Base-by-base conservation (phyloP, 2,329 filamentous ascomycete species). In the Neopestalotiopsis rosae region DNA sequence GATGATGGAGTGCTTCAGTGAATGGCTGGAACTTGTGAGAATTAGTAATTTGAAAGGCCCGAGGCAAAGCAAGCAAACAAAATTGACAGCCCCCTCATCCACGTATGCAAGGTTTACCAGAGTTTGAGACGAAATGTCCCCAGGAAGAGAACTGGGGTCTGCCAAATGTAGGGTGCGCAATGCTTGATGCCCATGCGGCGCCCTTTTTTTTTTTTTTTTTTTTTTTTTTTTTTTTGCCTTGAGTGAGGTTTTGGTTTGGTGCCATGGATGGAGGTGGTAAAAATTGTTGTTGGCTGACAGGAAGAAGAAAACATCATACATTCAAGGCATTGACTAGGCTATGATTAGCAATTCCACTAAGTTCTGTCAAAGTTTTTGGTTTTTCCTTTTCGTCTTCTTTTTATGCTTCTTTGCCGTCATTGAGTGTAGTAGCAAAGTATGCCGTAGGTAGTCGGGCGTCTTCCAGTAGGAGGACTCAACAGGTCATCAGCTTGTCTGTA, bases 341-440 rank as follows among this genome's bases (percentile, higher is more conserved):
- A 20, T 52, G 20, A n/a, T 24, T 52, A 52, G 45, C 45, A 52
- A 10, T 52, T 24, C 45, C 45, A 17, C 45, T 52, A 20, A 52
- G 20, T 52, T 20, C 45, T 52, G 20, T 52, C 45, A 52, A 52
- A 52, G 45, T 52, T 52, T 52, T 49, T 52, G 24, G 17, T 20
- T 52, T 52, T 52, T 17, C 45, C n/a, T 52, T 52, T 52, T 14
- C 14, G n/a, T 17, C 7, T n/a, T 17, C 17, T 52, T 10, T 17
- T 52, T 52, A 52, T 52, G 45, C 45, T 52, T 52, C 45, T 52
- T 52, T 52, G 45, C 45, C 45, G 45, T 52, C 45, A 52, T 24
- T n/a, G 20, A 7, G 10, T 9, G n/a, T 28, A 28, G 24, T 28
- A 3, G 24, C 24, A 28, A 28, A 28, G 24, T 28, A 28, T 28